These are phyloP conservation scores for Lachnellula occidentalis DNA, from an alignment of 2,329 filamentous ascomycete species.

Conservation along the genomic window DNA sequence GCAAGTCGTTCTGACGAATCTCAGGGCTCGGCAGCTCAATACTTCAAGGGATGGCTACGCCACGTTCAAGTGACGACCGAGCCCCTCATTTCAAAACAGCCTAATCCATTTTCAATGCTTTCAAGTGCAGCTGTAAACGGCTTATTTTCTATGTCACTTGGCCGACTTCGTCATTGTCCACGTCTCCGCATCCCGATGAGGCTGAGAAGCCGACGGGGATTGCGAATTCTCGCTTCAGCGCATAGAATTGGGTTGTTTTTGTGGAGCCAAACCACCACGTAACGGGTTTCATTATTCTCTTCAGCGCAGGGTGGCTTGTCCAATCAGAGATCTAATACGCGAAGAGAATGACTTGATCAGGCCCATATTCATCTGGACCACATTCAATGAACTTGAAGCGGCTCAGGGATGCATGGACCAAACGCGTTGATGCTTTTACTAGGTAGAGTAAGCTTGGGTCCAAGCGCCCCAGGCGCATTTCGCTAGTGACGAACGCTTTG, in stretches of 20 bases:
- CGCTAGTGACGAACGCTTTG: not conserved
- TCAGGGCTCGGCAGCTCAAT: not conserved
- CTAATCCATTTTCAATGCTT: not conserved
- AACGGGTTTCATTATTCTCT: not conserved
- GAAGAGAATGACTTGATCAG: too few relatives aligned
- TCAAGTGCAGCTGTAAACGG: not conserved
- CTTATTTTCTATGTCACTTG: not conserved
- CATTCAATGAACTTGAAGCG: too few relatives aligned
- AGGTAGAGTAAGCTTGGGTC: not conserved
- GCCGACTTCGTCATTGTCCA: not conserved
- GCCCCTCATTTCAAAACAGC: too few relatives aligned
- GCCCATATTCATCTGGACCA: too few relatives aligned
- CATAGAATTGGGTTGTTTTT: not conserved
- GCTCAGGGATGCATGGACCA: too few relatives aligned
- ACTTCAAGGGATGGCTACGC: too few relatives aligned
- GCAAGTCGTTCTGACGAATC: not conserved
- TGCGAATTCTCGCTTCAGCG: not conserved
- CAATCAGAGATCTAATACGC: too few relatives aligned
- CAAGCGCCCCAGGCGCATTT: too few relatives aligned
- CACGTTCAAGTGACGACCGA: too few relatives aligned
- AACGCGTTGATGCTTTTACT: not conserved
- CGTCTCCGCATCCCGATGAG: constrained; percentile 1
- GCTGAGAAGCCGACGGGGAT: constrained; percentile 1
- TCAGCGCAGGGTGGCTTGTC: too few relatives aligned
- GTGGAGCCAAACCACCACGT: not conserved